Base-by-base conservation (phyloP, 768 basidiomycete genomes). In the Termitomyces sp. region DNA sequence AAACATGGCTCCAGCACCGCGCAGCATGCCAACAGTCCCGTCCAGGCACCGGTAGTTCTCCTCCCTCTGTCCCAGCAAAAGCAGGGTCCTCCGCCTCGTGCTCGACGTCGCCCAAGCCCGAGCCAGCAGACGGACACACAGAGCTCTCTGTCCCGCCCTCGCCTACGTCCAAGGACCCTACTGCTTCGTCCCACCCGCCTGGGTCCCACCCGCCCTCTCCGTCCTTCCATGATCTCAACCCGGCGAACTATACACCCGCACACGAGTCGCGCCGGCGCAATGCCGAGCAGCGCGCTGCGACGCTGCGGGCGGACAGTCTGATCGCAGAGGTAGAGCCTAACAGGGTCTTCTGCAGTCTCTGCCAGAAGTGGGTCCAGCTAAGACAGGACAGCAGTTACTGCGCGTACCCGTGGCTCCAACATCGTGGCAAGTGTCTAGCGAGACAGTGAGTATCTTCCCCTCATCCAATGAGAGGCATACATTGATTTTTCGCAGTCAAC, bases 301-400 rank as follows among this genome's bases (percentile, higher is more conserved):
- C 84, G 2, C 79, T 93, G 39, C 79, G 86, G 7, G 82, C 85
- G 1, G 91, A 93, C 71, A 68, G 74, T 0, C 77, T 90, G 7
- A 82, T 91, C 57, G 81, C 80, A 20, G 80, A 84, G 58, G 91
- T 92, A 38, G 90, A 92, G 67, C 86, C 89, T 0, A 88, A 87
- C 66, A 73, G 86, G 33, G 89, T 92, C 0, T 90, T 91, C 65
- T 93, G 91, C 68, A 77, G 79, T 3, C 72, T 92, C 1, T 93
- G 91, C 69, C 78, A 82, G 67, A 91, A 92, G 72, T 92, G 91
- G 91, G 89, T 92, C 1, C 91, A 92, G 71, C 78, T 92, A 20
- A 73, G 91, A 45, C 90, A 91, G 70, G 90, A 92, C 66, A 86
- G 84, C 62, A 84, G 84, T 11, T 92, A 88, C 70, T 92, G 90